Percentiles rank a stretch among this genome's conserved stretches.
Conservation (phyloP, 2,329 filamentous ascomycete genomes). For the Colletotrichum sp. region DNA sequence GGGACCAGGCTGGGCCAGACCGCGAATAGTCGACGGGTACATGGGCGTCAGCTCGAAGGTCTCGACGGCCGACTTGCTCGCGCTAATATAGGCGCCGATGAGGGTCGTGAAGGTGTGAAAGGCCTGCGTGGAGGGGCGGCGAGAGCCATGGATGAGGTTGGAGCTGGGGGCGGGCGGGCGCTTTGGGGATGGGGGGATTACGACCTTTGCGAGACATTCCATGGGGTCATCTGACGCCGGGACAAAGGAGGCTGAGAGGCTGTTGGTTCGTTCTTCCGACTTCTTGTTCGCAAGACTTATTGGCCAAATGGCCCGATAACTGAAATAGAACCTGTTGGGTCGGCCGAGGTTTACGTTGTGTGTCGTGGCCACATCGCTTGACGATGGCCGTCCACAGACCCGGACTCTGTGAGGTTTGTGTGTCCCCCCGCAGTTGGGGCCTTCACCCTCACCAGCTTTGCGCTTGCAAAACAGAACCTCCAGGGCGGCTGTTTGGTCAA, state of each 20-base stretch:
- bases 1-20: neutral
- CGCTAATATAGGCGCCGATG: slow-evolving; percentile 11
- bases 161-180: neutral
- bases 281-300: neutral
- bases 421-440: neutral
- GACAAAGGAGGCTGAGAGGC: neutral
- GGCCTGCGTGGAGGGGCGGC: neutral
- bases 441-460: neutral
- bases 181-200: neutral
- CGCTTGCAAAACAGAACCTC: neutral
- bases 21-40: neutral
- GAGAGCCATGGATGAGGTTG: neutral
- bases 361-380: neutral
- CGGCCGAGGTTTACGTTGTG: neutral
- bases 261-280: neutral
- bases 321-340: neutral
- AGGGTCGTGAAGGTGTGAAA: slow-evolving; percentile 5
- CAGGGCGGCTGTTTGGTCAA: neutral
- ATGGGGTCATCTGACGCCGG: slow-evolving; percentile 8
- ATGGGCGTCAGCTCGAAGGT: neutral
- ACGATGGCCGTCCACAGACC: neutral
- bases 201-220: slow-evolving; percentile 6
- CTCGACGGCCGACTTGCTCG: neutral
- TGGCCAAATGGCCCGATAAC: neutral
- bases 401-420: neutral